Base-by-base conservation (phyloP, 768 basidiomycete genomes). In the Serendipita vermifera region DNA sequence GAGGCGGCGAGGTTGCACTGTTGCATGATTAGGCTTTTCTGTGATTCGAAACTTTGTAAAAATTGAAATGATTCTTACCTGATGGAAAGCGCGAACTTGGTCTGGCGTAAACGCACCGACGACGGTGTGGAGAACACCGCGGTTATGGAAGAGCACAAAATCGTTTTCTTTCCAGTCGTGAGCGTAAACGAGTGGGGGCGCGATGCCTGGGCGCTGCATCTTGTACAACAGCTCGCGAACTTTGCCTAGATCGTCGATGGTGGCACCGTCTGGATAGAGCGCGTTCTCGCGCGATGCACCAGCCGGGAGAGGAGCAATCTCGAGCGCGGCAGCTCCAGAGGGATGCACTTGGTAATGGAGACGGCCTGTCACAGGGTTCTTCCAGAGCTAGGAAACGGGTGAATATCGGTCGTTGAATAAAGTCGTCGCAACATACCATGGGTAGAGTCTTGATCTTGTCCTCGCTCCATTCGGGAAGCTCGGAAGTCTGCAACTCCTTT, bases 311-410 rank as follows among this genome's bases (percentile, higher is more conserved):
- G 89, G 79, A n/a, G 77, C 78, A 60, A 96, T 71, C 55, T 83
- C 59, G 29, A 93, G 74, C 61, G 85, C 80, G 33, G 72, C 68
- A 1, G 68, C 80, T 29, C 81, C 89, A 62, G 84, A 87, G 3
- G 87, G 90, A 66, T 94, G 92, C 3, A 94, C 91, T 65, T 97
- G 80, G 71, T 93, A 82, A 66, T 93, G 87, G 20, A 97, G 75
- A 1, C 73, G 72, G 24, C 82, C 81, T 11, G 90, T 94, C 5
- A 80, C 78, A 0, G 90, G 88, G 68, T 93, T 94, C 75, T 93
- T 93, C 92, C 92, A 94, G 5, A 84, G 66, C 84, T 90, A 60
- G 41, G 38, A 17, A 26, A 32, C n/a, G n/a, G n/a, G n/a, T n/a
- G n/a, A n/a, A n/a, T n/a, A n/a, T n/a, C n/a, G n/a, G n/a, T n/a